Evolutionary conservation across 768 basidiomycete species (phyloP), one percentile per base, ranked within the genome.

Genomic region (Lentinula detonsa): DNA sequence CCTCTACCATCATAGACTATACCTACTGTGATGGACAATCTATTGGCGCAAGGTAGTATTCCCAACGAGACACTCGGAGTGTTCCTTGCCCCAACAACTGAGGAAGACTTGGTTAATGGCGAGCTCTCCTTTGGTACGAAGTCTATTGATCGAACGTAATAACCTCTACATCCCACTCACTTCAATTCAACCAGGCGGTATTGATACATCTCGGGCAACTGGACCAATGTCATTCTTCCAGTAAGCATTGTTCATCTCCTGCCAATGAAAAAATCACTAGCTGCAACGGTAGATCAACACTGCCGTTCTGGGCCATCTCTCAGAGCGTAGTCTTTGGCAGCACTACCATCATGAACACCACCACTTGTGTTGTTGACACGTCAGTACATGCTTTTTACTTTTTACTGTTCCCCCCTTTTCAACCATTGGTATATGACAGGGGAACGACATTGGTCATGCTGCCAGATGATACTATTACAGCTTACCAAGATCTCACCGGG

Each of bases 401-500:
- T 3, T 8, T 31, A 2, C 18, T 53, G 16, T n/a, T 4, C 1
- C 33, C 18, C 1, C 6, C 13, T n/a, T 35, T n/a, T 37, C 0
- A n/a, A 33, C 5, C 16, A 15, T 33, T 18, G 5, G 37, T 8
- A 9, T 23, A 11, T 48, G 21, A 84, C 67, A 85, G 46, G 31
- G 78, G 82, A 15, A 84, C 81, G 15, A 83, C 83, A 21, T 72
- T 84, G 62, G 68, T 84, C 57, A 73, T 82, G 54, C 63, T 84
- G 40, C 78, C 83, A 18, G 72, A 77, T 28, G 74, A 76, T 64
- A 81, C 78, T 40, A 81, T 77, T 70, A 67, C 63, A n/a, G 66
- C 64, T 18, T 86, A 86, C 71, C 60, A 68, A 63, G 49, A 63
- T 11, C 75, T 74, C 5, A 85, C 83, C 15, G 81, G 83, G 15